phyloP scores from a whole-genome alignment of 805 yeast genomes.

The Metschnikowia santaceciliae region DNA sequence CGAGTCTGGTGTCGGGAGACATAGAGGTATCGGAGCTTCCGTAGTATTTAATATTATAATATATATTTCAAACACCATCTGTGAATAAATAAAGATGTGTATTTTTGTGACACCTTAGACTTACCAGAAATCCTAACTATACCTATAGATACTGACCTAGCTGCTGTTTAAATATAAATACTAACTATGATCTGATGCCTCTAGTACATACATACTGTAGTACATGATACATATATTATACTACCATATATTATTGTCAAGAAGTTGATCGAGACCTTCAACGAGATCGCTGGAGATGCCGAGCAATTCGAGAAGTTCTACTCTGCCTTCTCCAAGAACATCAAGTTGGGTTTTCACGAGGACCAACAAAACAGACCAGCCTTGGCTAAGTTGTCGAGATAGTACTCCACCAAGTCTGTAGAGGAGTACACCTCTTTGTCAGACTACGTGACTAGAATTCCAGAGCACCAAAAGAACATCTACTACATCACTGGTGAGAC shows the following conservation, averaged over 20 bases:
- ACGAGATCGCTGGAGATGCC: conserved; percentile 97
- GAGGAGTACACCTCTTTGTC: conserved; percentile 93
- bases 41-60: too few species aligned
- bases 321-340: conserved; percentile 95
- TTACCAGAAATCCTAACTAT: too few species aligned
- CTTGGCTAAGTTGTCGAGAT: conserved; percentile 93
- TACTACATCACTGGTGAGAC: conserved; percentile 99
- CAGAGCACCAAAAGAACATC: conserved; percentile 99
- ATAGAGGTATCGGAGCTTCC: too few species aligned
- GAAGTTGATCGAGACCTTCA: conserved; percentile 97
- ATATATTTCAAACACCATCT: too few species aligned
- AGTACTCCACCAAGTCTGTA: conserved; percentile 90
- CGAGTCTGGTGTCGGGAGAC: too few species aligned
- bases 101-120: too few species aligned
- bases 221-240: too few species aligned
- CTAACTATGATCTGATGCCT: too few species aligned
- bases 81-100: too few species aligned
- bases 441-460: conserved; percentile 99
- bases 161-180: too few species aligned
- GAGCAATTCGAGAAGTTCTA: conserved; percentile 99
- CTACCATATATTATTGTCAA: conserved; percentile 57
- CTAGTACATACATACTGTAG: too few species aligned
- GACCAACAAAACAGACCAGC: conserved; percentile 96
- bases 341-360: conserved; percentile 98
- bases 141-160: too few species aligned